Conservation (phyloP, 768 basidiomycete species). For the Pleurotus ostreatus region DNA sequence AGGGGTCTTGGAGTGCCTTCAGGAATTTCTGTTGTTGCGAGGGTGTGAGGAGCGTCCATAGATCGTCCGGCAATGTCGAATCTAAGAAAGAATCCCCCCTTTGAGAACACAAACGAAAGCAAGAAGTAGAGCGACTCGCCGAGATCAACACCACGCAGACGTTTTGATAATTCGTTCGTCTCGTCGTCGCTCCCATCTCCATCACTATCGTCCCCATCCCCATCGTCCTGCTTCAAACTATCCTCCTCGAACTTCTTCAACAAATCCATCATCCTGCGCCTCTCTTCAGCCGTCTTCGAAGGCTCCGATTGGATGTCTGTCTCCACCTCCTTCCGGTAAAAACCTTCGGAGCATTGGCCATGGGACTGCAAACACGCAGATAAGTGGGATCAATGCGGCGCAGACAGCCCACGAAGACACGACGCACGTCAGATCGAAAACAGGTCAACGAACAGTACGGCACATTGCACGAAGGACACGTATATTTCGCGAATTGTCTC, state of each 20-base stretch:
- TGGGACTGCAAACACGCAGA: slow-evolving; percentile 41
- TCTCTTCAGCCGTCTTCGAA: slow-evolving; percentile 54
- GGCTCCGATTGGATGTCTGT: slow-evolving; percentile 53
- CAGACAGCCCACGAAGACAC: slow-evolving; percentile 7
- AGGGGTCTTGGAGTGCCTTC: slow-evolving; percentile 54
- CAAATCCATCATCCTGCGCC: slow-evolving; percentile 62
- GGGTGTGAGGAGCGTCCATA: slow-evolving; percentile 62
- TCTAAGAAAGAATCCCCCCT: slow-evolving; percentile 32
- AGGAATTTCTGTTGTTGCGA: slow-evolving; percentile 60
- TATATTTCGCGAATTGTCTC: slow-evolving; percentile 74
- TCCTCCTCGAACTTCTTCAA: slow-evolving; percentile 73
- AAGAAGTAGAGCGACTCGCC: slow-evolving; percentile 34
- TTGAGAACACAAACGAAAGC: background rate
- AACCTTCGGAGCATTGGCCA: slow-evolving; percentile 73
- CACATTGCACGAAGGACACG: slow-evolving; percentile 78
- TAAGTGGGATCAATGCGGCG: background rate
- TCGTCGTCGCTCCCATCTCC: slow-evolving; percentile 24
- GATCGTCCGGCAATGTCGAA: slow-evolving; percentile 44
- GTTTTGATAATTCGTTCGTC: slow-evolving; percentile 39
- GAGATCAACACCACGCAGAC: slow-evolving; percentile 58
- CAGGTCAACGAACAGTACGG: slow-evolving; percentile 78
- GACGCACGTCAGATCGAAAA: slow-evolving; percentile 67
- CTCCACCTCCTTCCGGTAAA: slow-evolving; percentile 76
- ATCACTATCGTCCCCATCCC: slow-evolving; percentile 26
- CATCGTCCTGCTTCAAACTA: slow-evolving; percentile 31